Conservation (phyloP, 2,329 filamentous ascomycete species). For the Fusarium staphyleae region DNA sequence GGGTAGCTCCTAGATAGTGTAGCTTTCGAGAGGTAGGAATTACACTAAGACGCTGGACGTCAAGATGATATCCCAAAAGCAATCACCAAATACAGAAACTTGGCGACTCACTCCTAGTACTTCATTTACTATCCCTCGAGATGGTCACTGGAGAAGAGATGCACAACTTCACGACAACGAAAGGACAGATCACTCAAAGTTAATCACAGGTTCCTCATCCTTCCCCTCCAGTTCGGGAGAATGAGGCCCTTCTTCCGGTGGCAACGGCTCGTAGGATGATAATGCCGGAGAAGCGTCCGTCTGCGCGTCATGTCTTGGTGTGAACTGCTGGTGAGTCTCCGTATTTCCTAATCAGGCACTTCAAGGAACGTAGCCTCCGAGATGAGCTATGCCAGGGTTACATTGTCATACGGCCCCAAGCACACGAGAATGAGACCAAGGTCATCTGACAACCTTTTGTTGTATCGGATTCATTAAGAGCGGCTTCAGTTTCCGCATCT, state of each 20-base stretch:
- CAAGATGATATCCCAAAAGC: too few species aligned
- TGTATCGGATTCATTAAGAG: constrained; percentile 1
- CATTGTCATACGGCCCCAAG: constrained; percentile 5
- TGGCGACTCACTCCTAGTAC: too few species aligned
- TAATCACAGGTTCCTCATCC: too few species aligned
- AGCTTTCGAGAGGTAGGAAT: neutral
- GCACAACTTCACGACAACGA: too few species aligned
- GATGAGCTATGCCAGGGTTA: constrained; percentile 17
- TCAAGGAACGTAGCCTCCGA: constrained; percentile 28
- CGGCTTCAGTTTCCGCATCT: neutral
- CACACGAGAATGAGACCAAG: too few species aligned
- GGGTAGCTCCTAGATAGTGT: too few species aligned
- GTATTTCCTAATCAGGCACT: constrained; percentile 20
- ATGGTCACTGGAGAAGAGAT: too few species aligned
- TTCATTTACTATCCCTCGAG: too few species aligned
- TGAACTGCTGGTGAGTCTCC: constrained; percentile 8
- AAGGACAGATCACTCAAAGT: too few species aligned
- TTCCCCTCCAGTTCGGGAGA: too few species aligned
- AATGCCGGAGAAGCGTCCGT: neutral
- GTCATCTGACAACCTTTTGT: constrained; percentile 1
- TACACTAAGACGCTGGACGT: too few species aligned
- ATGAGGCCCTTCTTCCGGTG: neutral
- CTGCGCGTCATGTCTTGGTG: neutral
- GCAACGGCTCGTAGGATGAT: constrained; percentile 9
- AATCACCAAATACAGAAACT: too few species aligned